These are phyloP conservation scores for Esteya vermicola DNA, from an alignment of 2,329 filamentous ascomycete species.

Conservation along the genomic window DNA sequence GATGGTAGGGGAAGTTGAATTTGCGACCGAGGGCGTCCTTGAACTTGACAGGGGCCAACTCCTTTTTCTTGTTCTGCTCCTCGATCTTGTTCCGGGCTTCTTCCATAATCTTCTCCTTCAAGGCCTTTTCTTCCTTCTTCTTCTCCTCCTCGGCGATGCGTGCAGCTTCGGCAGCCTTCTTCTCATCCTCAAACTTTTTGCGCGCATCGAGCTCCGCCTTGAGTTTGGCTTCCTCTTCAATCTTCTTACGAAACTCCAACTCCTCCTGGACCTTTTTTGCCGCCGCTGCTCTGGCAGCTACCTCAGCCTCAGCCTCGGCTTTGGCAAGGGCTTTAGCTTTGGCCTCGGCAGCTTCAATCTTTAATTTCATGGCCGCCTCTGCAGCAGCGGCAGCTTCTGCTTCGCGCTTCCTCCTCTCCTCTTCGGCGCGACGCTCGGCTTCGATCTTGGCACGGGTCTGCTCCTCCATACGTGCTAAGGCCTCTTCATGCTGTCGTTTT, in stretches of 20 bases:
- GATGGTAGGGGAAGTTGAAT: constrained; percentile 79
- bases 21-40: constrained; percentile 86
- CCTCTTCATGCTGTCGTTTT: constrained; percentile 17
- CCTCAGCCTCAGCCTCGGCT: constrained; percentile 22
- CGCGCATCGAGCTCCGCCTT: constrained; percentile 27
- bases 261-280: constrained; percentile 18
- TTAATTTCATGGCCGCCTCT: constrained; percentile 15
- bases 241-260: constrained; percentile 28
- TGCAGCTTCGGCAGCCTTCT: constrained; percentile 25
- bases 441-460: constrained; percentile 23
- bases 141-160: neutral
- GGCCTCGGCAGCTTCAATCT: constrained; percentile 31
- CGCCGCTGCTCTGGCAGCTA: constrained; percentile 17
- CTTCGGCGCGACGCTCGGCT: constrained; percentile 24
- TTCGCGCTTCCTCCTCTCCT: constrained; percentile 23
- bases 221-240: constrained; percentile 28
- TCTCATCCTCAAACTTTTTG: constrained; percentile 24
- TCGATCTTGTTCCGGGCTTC: constrained; percentile 28
- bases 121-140: constrained; percentile 25
- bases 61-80: constrained; percentile 34
- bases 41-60: constrained; percentile 69
- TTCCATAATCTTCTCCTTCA: constrained; percentile 33
- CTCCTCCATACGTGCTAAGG: constrained; percentile 18
- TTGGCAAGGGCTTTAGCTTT: constrained; percentile 25
- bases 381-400: constrained; percentile 34